Percentiles rank a stretch among this genome's conserved stretches.
These are phyloP conservation scores for Waltiozyma sp. DNA, from an alignment of 1,139 yeast species.

Conservation along the genomic window DNA sequence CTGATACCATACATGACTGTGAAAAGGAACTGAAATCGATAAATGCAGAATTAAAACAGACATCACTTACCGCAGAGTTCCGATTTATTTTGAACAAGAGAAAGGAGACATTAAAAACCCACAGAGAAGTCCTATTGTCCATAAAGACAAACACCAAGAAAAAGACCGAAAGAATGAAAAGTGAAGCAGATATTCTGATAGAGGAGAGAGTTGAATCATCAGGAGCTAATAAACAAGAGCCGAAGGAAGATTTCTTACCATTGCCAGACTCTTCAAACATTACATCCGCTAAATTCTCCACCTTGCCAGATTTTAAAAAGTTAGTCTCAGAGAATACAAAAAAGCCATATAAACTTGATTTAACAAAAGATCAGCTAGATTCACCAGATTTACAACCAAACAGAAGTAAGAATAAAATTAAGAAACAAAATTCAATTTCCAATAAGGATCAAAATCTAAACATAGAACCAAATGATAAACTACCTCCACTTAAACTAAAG, in stretches of 20 bases:
- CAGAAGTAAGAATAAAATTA: too few species aligned
- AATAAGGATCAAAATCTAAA: neutral
- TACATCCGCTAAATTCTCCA: neutral
- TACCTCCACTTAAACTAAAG: too few species aligned
- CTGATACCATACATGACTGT: neutral
- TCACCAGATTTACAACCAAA: neutral
- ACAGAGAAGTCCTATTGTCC: neutral
- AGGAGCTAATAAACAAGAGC: neutral
- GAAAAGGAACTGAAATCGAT: neutral
- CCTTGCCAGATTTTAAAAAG: neutral
- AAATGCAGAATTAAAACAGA: neutral
- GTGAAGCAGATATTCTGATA: neutral
- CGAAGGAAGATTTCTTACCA: neutral
- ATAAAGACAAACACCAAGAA: neutral
- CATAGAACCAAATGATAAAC: too few species aligned
- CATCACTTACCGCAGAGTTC: neutral
- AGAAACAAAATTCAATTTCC: neutral
- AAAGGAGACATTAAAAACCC: neutral
- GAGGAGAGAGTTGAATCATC: neutral
- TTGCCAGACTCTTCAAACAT: neutral
- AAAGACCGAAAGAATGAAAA: neutral
- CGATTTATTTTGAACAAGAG: neutral
- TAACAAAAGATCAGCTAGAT: neutral
- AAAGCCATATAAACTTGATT: neutral
- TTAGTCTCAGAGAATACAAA: neutral